Evolutionary conservation across 441 rosid genomes (phyloP).

Genomic region (Kokia cookei): DNA sequence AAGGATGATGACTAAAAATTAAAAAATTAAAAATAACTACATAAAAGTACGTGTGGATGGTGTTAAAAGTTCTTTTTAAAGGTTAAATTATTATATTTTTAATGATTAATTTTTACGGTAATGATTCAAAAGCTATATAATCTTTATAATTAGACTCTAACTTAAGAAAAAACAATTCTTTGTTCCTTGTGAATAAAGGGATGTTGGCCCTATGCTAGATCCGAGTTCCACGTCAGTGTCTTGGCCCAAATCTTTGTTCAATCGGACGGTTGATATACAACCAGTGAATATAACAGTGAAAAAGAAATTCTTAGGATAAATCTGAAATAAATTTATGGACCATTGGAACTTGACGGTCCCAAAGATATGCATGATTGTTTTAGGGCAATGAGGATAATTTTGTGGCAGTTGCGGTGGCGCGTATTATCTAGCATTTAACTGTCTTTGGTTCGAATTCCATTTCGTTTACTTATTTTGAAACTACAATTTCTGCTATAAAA

Average conservation of each 20-base stretch:
- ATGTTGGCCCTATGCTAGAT: slow-evolving; percentile 5
- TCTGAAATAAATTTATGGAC: slow-evolving; percentile 16
- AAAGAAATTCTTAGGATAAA: background rate
- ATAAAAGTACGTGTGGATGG: too few relatives aligned
- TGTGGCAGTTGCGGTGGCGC: slow-evolving; percentile 8
- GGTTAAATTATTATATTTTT: too few relatives aligned
- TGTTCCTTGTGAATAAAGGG: slow-evolving; percentile 14
- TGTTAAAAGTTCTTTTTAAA: too few relatives aligned
- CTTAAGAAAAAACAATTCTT: background rate
- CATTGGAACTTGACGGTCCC: slow-evolving; percentile 20
- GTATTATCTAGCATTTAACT: background rate
- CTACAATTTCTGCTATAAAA: too few relatives aligned
- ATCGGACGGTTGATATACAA: slow-evolving; percentile 11
- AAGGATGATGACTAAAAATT: too few relatives aligned
- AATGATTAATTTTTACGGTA: too few relatives aligned
- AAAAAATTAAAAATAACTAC: too few relatives aligned
- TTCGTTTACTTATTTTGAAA: too few relatives aligned
- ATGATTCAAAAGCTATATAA: too few relatives aligned
- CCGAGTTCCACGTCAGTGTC: slow-evolving; percentile 17
- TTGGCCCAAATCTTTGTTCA: slow-evolving; percentile 2
- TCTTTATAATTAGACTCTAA: too few relatives aligned
- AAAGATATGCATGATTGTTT: background rate
- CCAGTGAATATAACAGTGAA: background rate
- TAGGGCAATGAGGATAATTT: background rate
- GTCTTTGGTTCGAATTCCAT: too few relatives aligned